Evolutionary conservation across 768 basidiomycete genomes (phyloP).

Genomic region (Amanita rimosa): DNA sequence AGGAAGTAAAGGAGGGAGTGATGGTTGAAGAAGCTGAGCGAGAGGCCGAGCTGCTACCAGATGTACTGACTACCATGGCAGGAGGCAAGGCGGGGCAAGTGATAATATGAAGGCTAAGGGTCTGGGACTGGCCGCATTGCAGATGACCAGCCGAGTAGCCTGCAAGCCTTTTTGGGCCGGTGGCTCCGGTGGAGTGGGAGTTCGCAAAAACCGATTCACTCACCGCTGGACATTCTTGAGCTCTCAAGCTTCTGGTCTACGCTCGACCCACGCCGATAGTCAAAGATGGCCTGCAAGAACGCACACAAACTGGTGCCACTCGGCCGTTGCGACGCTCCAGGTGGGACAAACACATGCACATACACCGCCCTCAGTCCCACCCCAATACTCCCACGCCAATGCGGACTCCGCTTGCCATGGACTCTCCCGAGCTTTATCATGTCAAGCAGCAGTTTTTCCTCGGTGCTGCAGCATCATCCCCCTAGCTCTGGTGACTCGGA

Average conservation of each 20-base stretch:
- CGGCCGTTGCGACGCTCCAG: neutral
- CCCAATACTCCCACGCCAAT: neutral
- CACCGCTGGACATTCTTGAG: neutral
- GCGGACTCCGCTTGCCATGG: slow-evolving; percentile 1
- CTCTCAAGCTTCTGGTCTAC: neutral
- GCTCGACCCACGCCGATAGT: neutral
- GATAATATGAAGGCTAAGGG: neutral
- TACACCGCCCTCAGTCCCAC: neutral
- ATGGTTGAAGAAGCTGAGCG: neutral
- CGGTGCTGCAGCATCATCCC: slow-evolving; percentile 24
- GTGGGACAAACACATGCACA: neutral
- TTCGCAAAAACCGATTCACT: neutral
- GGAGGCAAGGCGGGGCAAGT: neutral
- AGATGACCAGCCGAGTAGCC: neutral
- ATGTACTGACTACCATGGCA: neutral
- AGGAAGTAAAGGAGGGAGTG: neutral
- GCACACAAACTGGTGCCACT: neutral
- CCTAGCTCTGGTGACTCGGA: neutral
- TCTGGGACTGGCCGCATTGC: neutral
- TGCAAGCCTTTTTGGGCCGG: neutral
- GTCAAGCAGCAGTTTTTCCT: slow-evolving; percentile 70
- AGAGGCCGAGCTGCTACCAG: neutral
- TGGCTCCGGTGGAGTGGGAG: neutral
- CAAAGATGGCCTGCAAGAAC: neutral
- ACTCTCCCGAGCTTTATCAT: slow-evolving; percentile 51